phyloP scores from a whole-genome alignment of 495 filamentous ascomycete species.

The Talaromyces liani region DNA sequence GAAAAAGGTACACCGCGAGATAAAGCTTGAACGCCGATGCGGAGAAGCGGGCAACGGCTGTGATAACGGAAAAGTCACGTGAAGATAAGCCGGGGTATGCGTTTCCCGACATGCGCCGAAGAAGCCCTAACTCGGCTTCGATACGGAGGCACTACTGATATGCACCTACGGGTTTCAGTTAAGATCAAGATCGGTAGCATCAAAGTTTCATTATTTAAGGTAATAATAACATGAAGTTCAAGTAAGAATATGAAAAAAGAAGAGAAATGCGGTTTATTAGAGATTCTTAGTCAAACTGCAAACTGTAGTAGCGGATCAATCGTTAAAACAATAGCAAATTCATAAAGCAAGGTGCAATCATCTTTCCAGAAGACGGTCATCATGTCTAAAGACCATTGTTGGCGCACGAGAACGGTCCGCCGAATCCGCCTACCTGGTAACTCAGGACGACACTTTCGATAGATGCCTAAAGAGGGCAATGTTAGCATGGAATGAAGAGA shows the following conservation, averaged over 20 bases:
- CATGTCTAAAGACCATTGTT: constrained; percentile 42
- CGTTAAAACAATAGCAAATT: background rate
- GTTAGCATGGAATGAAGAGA: background rate
- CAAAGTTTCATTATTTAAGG: background rate
- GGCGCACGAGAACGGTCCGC: constrained; percentile 56
- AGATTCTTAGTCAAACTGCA: background rate
- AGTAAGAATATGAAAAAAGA: background rate
- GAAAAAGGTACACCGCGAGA: constrained; percentile 11
- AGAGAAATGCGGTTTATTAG: background rate
- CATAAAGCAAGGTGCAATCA: background rate
- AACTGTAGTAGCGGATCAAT: background rate
- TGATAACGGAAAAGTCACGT: constrained; percentile 16
- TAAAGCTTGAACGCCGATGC: constrained; percentile 9
- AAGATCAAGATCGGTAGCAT: background rate
- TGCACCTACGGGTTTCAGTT: background rate
- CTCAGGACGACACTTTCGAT: constrained; percentile 58
- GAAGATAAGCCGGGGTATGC: constrained; percentile 9
- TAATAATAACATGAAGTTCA: background rate
- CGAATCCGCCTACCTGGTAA: constrained; percentile 46
- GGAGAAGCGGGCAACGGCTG: constrained; percentile 14
- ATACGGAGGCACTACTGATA: background rate
- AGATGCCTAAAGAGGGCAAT: constrained; percentile 30
- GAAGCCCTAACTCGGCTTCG: background rate
- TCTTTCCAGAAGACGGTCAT: background rate
- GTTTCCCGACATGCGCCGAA: constrained; percentile 6